Evolutionary conservation across 345 rosid species (phyloP).

Genomic region (Lenwebbia sp.): DNA sequence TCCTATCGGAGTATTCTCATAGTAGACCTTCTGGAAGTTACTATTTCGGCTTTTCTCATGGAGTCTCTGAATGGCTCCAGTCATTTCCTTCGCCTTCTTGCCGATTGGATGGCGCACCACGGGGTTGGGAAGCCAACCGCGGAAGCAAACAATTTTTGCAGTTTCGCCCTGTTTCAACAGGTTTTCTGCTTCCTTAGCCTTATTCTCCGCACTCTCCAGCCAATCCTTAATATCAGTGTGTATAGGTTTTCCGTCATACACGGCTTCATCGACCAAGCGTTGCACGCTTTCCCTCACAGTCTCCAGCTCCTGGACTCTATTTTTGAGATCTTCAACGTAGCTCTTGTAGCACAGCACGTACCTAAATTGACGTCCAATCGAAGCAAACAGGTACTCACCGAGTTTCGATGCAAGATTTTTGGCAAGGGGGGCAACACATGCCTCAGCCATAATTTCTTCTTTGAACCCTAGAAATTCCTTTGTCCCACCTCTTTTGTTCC

Average conservation of each 20-base stretch:
- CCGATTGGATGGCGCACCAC: accelerated
- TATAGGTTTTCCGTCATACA: accelerated
- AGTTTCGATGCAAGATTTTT: not conserved
- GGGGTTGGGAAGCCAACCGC: not conserved
- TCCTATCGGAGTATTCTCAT: too few relatives aligned
- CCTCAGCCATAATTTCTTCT: not conserved
- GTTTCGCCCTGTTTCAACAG: accelerated
- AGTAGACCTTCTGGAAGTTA: too few relatives aligned
- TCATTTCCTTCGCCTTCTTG: too few relatives aligned
- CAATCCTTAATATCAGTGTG: accelerated
- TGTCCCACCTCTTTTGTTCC: not conserved
- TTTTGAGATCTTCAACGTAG: accelerated
- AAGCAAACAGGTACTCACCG: not conserved
- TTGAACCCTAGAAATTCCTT: accelerated
- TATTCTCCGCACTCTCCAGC: accelerated
- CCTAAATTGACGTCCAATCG: not conserved
- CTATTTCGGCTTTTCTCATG: too few relatives aligned
- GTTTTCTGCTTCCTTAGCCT: not conserved
- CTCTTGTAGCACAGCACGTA: accelerated
- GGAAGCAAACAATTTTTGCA: not conserved
- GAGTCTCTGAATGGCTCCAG: too few relatives aligned
- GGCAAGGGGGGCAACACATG: not conserved
- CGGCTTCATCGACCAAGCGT: accelerated
- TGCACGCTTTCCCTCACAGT: not conserved
- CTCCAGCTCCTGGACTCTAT: accelerated